These are phyloP conservation scores for Trypanosoma theileri DNA, from an alignment of 208 protist species.

Conservation along the genomic window DNA sequence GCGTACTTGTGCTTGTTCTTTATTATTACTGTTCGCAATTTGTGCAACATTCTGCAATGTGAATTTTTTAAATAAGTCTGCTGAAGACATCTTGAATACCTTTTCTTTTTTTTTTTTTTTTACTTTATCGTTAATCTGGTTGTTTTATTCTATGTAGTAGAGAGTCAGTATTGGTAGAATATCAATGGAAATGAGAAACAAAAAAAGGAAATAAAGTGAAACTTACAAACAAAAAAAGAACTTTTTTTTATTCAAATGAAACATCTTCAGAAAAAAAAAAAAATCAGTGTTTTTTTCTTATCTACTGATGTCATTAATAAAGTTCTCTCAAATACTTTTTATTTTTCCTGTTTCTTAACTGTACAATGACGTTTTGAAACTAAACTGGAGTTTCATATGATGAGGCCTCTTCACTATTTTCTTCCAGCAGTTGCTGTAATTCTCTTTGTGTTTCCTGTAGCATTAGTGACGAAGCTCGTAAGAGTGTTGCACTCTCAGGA, in stretches of 20 bases:
- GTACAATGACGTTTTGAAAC: neutral
- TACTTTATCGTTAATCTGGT: neutral
- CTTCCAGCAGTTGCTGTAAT: slow-evolving; percentile 58
- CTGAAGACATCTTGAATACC: slow-evolving; percentile 27
- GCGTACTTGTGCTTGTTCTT: slow-evolving; percentile 90
- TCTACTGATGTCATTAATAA: slow-evolving; percentile 26
- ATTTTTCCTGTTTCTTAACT: neutral
- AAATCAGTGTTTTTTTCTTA: neutral
- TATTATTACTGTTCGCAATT: slow-evolving; percentile 83
- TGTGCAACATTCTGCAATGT: slow-evolving; percentile 88
- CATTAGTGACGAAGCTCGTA: slow-evolving; percentile 53
- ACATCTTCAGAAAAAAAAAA: neutral
- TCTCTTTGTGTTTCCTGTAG: slow-evolving; percentile 67
- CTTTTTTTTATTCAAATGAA: slow-evolving; percentile 8
- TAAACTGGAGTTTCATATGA: slow-evolving; percentile 12
- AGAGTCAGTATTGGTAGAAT: neutral
- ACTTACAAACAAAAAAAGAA: slow-evolving; percentile 18
- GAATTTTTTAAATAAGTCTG: slow-evolving; percentile 91
- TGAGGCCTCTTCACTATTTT: slow-evolving; percentile 25
- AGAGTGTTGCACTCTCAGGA: slow-evolving; percentile 22
- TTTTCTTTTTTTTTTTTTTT: slow-evolving; percentile 1
- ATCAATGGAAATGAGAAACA: neutral
- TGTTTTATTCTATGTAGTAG: slow-evolving; percentile 5
- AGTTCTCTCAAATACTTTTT: neutral
- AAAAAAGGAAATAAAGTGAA: slow-evolving; percentile 11